Conservation (phyloP, 2,329 filamentous ascomycete species). For the Hymenoscyphus salicellus region DNA sequence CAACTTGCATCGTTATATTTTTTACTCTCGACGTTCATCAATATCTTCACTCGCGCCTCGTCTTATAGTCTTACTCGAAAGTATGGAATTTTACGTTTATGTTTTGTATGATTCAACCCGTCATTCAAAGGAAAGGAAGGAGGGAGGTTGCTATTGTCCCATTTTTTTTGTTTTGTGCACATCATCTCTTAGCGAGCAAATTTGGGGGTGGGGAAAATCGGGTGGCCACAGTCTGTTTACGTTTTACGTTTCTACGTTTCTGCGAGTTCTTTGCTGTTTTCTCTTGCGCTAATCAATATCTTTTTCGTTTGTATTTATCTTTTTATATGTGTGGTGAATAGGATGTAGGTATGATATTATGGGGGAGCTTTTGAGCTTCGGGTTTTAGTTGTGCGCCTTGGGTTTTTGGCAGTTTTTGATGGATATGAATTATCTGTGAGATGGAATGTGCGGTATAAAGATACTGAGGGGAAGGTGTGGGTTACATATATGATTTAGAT, state of each 20-base stretch:
- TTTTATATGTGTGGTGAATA: neutral
- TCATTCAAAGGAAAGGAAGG: neutral
- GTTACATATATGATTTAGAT: neutral
- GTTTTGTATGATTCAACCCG: neutral
- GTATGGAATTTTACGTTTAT: neutral
- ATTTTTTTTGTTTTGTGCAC: neutral
- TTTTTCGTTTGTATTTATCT: neutral
- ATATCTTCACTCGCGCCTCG: neutral
- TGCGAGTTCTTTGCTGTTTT: neutral
- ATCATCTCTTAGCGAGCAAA: constrained; percentile 5
- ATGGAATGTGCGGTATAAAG: neutral
- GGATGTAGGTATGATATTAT: neutral
- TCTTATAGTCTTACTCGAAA: neutral
- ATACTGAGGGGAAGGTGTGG: no score
- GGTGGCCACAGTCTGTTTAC: neutral
- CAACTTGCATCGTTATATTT: neutral
- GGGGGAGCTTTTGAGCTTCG: neutral
- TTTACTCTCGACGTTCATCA: neutral
- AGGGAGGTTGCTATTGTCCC: neutral
- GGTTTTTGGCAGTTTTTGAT: neutral
- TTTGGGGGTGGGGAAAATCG: neutral
- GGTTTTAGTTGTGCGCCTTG: neutral
- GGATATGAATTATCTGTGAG: constrained; percentile 2
- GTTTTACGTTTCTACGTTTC: neutral
- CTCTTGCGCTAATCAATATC: neutral